phyloP scores from a whole-genome alignment of 345 rosid genomes.

The Citrus glauca region DNA sequence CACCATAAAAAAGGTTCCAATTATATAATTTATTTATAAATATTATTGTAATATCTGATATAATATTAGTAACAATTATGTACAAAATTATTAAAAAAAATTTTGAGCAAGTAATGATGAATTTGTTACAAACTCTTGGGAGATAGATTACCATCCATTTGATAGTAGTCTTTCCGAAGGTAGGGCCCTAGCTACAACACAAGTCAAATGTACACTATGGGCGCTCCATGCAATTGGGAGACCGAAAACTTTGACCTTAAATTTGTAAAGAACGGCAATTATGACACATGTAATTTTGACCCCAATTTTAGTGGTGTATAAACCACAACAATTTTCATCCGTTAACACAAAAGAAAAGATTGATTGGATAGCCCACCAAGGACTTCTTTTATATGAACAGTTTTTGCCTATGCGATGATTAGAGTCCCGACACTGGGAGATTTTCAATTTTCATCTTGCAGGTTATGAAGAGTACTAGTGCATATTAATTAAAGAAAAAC shows the following conservation, averaged over 20 bases:
- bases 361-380: neutral
- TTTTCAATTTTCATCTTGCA: neutral
- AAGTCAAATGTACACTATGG: neutral
- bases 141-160: slow-evolving; percentile 5
- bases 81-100: too few relatives aligned
- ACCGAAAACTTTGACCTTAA: slow-evolving; percentile 8
- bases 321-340: slow-evolving; percentile 17
- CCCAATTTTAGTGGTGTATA: slow-evolving; percentile 13
- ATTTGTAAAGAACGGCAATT: neutral
- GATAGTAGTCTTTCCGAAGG: neutral
- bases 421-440: neutral
- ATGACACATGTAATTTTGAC: neutral
- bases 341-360: neutral
- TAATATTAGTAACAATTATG: too few relatives aligned
- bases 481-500: neutral
- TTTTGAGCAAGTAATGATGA: neutral
- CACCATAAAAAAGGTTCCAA: accelerated
- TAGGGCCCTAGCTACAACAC: neutral
- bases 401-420: neutral
- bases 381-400: neutral
- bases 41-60: too few relatives aligned
- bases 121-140: neutral
- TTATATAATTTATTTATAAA: too few relatives aligned
- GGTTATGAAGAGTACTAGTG: neutral
- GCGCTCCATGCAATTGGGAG: neutral